A percentile compares a stretch with the other conserved stretches of the same genome.
Evolutionary conservation across 2,329 filamentous ascomycete species (phyloP).

Genomic region (Exophiala xenobiotica): DNA sequence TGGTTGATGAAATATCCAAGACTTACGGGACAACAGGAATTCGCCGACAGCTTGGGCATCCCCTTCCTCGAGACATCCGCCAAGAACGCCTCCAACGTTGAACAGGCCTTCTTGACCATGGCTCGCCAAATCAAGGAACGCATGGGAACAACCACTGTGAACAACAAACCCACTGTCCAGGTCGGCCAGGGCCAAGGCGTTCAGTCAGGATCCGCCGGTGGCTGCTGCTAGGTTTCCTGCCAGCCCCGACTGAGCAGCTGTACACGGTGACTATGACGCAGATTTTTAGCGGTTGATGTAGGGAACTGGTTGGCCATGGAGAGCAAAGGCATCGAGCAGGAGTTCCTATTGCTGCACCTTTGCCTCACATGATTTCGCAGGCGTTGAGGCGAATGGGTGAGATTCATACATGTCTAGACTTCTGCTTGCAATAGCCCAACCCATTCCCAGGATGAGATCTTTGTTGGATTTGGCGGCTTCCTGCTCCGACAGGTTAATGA

Average conservation of each 20-base stretch:
- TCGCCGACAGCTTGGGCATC: conserved; percentile 96
- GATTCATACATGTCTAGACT: conserved; percentile 26
- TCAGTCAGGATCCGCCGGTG: conserved; percentile 77
- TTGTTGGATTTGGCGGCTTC: conserved; percentile 18
- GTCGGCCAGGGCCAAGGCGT: conserved; percentile 94
- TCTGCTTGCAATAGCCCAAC: conserved; percentile 25
- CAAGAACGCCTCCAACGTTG: conserved; percentile 99
- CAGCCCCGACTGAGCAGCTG: neutral
- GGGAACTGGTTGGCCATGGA: conserved; percentile 5
- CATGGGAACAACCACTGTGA: conserved; percentile 93
- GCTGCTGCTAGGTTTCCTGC: conserved; percentile 75
- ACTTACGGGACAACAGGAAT: conserved; percentile 64
- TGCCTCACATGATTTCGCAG: conserved; percentile 14
- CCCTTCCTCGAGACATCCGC: conserved; percentile 99
- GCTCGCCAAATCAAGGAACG: conserved; percentile 99
- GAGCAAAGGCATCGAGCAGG: conserved; percentile 6
- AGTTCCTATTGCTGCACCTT: conserved; percentile 1
- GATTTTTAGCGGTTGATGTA: conserved; percentile 9
- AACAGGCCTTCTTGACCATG: conserved; percentile 99
- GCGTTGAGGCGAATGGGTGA: conserved; percentile 24
- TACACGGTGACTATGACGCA: neutral
- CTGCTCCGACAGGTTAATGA: conserved; percentile 26
- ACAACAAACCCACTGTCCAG: conserved; percentile 97
- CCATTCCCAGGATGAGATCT: conserved; percentile 15
- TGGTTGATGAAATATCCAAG: neutral